Percentiles rank a stretch among this genome's conserved stretches.
Conservation (phyloP, 2,329 filamentous ascomycete species). For the Penicillium nordicum region DNA sequence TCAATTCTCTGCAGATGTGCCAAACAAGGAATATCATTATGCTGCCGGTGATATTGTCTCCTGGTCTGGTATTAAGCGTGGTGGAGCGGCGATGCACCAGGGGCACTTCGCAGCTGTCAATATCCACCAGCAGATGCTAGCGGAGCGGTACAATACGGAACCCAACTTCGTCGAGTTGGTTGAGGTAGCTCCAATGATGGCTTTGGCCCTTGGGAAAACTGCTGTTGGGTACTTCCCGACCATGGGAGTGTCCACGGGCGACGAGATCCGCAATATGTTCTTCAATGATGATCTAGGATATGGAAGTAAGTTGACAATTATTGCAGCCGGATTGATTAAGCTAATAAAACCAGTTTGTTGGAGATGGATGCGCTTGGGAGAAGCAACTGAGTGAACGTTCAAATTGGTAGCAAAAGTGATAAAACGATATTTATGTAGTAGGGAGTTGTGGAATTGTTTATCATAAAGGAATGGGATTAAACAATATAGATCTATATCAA, state of each 20-base stretch:
- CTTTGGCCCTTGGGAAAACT: conserved; percentile 4
- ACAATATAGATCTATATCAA: background rate
- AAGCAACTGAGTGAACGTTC: background rate
- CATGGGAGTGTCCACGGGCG: conserved; percentile 1
- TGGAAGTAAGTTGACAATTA: background rate
- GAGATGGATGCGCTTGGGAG: conserved; percentile 8
- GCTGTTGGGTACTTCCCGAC: conserved; percentile 4
- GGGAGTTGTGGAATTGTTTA: too few species aligned
- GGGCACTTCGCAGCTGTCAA: conserved; percentile 1
- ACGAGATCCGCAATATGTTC: conserved; percentile 5
- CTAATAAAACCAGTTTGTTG: conserved; percentile 4
- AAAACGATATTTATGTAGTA: background rate
- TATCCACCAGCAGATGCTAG: conserved; percentile 6
- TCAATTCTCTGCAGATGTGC: conserved; percentile 49
- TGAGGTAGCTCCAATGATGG: conserved; percentile 6
- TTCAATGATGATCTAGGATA: conserved; percentile 8
- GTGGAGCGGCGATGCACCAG: conserved; percentile 6
- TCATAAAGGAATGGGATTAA: background rate
- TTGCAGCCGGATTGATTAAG: background rate
- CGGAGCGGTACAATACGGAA: background rate
- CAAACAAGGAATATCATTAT: conserved; percentile 60
- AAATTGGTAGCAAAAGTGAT: background rate
- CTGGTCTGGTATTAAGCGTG: conserved; percentile 8
- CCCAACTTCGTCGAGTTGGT: conserved; percentile 1
- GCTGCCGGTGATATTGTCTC: conserved; percentile 53